A percentile compares a stretch with the other conserved stretches of the same genome.
Conservation (phyloP, 2,329 filamentous ascomycete species). For the Metarhizium rileyi region DNA sequence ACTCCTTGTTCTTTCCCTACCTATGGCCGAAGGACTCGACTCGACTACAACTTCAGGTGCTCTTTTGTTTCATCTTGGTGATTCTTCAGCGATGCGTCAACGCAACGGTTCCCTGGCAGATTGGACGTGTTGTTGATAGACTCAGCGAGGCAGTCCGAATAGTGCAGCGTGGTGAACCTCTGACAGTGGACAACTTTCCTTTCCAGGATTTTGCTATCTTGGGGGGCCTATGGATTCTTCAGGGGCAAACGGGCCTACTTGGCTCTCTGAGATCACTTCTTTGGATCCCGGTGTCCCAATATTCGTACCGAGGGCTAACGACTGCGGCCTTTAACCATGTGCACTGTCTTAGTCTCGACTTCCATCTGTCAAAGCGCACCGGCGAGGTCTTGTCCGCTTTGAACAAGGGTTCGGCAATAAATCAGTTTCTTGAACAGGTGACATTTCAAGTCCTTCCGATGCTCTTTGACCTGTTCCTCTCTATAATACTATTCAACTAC, state of each 20-base stretch:
- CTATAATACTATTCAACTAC: slow-evolving; percentile 67
- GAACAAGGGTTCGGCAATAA: slow-evolving; percentile 93
- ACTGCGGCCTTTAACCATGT: slow-evolving; percentile 97
- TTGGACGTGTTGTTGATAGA: slow-evolving; percentile 68
- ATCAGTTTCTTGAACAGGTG: slow-evolving; percentile 90
- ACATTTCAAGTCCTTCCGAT: slow-evolving; percentile 95
- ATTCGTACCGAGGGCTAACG: slow-evolving; percentile 88
- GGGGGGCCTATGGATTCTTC: slow-evolving; percentile 70
- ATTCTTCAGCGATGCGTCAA: slow-evolving; percentile 77
- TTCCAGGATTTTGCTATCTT: slow-evolving; percentile 25
- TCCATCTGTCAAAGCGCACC: slow-evolving; percentile 92
- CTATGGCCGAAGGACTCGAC: slow-evolving; percentile 81
- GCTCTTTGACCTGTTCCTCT: slow-evolving; percentile 80
- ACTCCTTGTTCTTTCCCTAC: slow-evolving; percentile 91
- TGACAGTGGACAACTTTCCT: slow-evolving; percentile 25
- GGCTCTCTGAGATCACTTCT: slow-evolving; percentile 73
- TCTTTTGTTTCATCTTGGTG: slow-evolving; percentile 74
- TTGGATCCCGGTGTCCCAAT: slow-evolving; percentile 96
- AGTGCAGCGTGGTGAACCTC: slow-evolving; percentile 28
- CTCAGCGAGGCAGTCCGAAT: slow-evolving; percentile 47
- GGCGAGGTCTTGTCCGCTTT: slow-evolving; percentile 92
- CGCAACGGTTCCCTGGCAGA: slow-evolving; percentile 71
- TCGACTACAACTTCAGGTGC: slow-evolving; percentile 65
- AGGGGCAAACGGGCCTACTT: slow-evolving; percentile 80
- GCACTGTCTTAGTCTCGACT: slow-evolving; percentile 87